Conservation (phyloP, 2,329 filamentous ascomycete genomes). For the Exophiala sideris region DNA sequence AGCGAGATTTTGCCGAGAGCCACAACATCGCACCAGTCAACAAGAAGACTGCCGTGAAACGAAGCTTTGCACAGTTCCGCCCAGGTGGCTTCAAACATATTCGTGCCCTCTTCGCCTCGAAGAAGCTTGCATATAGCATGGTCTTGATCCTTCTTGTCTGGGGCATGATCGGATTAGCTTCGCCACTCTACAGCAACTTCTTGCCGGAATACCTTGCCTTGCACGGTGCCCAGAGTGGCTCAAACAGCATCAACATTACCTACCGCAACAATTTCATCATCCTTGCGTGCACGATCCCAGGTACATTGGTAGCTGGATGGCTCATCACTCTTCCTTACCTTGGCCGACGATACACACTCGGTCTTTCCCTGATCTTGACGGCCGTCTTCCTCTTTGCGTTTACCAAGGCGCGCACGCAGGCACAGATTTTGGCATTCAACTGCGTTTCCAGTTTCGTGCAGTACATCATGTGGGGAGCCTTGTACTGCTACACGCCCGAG, state of each 20-base stretch:
- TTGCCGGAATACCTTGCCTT: constrained; percentile 47
- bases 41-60: constrained; percentile 35
- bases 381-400: constrained; percentile 72
- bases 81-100: constrained; percentile 48
- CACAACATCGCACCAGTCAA: constrained; percentile 8
- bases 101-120: constrained; percentile 64
- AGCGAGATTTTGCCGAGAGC: constrained; percentile 7
- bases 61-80: constrained; percentile 7
- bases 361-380: constrained; percentile 58
- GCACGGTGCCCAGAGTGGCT: constrained; percentile 64
- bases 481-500: constrained; percentile 75
- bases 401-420: constrained; percentile 61
- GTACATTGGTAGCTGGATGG: constrained; percentile 65
- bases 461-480: constrained; percentile 56
- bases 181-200: constrained; percentile 75
- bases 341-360: constrained; percentile 69
- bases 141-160: constrained; percentile 67
- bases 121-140: constrained; percentile 50
- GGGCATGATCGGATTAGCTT: constrained; percentile 69
- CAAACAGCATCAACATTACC: constrained; percentile 67
- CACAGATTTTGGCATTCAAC: constrained; percentile 64
- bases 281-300: constrained; percentile 65
- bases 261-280: constrained; percentile 70
- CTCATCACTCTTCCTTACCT: constrained; percentile 59
- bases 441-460: constrained; percentile 68